Conservation (phyloP, 148 eudicot genomes). For the Rhododendron kiyosumense region DNA sequence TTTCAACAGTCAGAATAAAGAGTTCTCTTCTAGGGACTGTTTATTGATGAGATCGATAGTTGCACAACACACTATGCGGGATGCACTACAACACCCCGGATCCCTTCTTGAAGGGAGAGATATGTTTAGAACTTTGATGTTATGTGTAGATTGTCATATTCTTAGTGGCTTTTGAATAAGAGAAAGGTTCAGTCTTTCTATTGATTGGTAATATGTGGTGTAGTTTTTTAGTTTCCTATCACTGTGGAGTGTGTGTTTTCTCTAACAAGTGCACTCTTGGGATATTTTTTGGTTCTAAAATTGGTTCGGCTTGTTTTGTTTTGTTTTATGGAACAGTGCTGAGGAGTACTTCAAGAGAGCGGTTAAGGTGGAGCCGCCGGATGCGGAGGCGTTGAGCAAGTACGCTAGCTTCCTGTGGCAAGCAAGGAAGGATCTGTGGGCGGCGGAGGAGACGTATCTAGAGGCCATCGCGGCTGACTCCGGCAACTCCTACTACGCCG, state of each 20-base stretch:
- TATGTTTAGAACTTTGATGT: no score
- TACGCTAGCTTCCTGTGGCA: constrained; percentile 86
- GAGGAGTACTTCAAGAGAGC: constrained; percentile 91
- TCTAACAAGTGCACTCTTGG: neutral
- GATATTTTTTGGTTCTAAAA: neutral
- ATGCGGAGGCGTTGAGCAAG: constrained; percentile 78
- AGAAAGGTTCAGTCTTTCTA: neutral
- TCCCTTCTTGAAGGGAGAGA: no score
- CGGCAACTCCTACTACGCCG: constrained; percentile 58
- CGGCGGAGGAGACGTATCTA: constrained; percentile 84
- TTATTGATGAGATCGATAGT: no score
- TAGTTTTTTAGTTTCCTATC: neutral
- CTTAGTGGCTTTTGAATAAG: neutral
- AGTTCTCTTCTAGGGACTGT: no score
- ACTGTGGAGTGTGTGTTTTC: neutral
- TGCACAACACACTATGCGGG: no score
- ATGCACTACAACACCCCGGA: no score
- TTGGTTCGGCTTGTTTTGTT: neutral
- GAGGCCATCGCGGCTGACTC: constrained; percentile 83
- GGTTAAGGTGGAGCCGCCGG: constrained; percentile 63
- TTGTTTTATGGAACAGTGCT: constrained; percentile 48
- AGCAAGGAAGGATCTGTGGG: constrained; percentile 83
- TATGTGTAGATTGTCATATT: no score
- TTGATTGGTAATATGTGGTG: neutral
- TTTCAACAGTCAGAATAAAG: no score